Conservation (phyloP, 345 rosid species). For the Pugionium cornutum region DNA sequence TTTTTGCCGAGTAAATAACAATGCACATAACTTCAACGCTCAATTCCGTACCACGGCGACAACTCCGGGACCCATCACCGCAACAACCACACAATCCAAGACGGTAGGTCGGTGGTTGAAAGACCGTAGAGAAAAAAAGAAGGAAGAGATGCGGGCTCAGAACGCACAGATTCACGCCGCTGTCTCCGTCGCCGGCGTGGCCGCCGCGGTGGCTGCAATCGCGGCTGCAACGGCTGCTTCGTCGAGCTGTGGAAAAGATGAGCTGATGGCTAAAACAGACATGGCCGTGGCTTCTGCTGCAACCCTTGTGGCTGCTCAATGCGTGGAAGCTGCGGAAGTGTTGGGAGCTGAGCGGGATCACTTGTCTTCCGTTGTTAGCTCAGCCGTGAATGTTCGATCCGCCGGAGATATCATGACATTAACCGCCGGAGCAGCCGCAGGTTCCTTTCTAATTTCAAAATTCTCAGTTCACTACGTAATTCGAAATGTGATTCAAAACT, state of each 20-base stretch:
- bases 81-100: conserved; percentile 56
- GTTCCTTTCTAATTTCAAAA: conserved; percentile 33
- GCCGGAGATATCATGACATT: conserved; percentile 84
- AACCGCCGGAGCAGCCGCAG: conserved; percentile 92
- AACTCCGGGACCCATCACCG: conserved; percentile 41
- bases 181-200: conserved; percentile 76
- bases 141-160: conserved; percentile 74
- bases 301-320: conserved; percentile 81
- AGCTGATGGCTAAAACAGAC: conserved; percentile 70
- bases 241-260: conserved; percentile 65
- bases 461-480: neutral
- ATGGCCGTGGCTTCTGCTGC: conserved; percentile 94
- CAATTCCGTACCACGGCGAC: conserved; percentile 45
- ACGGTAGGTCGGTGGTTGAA: conserved; percentile 88
- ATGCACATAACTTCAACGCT: conserved; percentile 26
- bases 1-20: conserved; percentile 55
- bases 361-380: conserved; percentile 70
- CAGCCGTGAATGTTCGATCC: conserved; percentile 81
- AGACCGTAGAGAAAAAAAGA: conserved; percentile 83
- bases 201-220: conserved; percentile 82
- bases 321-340: conserved; percentile 85
- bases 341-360: conserved; percentile 91
- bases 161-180: conserved; percentile 89
- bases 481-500: neutral
- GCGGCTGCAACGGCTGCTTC: conserved; percentile 80